These are phyloP conservation scores for Celoporthe dispersa DNA, from an alignment of 2,329 filamentous ascomycete species.

Conservation along the genomic window DNA sequence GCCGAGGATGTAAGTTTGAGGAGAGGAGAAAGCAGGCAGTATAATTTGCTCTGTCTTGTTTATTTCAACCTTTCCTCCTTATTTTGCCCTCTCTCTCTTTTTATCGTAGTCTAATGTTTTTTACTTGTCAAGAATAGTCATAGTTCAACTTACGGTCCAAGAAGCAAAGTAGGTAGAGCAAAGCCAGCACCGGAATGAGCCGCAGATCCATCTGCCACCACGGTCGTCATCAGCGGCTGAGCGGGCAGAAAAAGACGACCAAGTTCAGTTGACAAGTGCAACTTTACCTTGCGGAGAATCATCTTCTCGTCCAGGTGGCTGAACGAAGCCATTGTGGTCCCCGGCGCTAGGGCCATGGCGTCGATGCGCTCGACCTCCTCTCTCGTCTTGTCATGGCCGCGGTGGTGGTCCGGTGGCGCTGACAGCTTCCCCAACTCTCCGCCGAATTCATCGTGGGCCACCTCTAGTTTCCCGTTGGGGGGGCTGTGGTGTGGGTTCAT, in stretches of 20 bases:
- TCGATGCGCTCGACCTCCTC: slow-evolving; percentile 31
- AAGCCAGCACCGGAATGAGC: slow-evolving; percentile 65
- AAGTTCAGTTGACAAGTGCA: slow-evolving; percentile 52
- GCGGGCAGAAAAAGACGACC: slow-evolving; percentile 63
- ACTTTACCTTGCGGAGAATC: slow-evolving; percentile 58
- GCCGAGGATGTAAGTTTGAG: slow-evolving; percentile 37
- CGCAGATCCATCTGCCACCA: slow-evolving; percentile 56
- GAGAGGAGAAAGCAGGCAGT: slow-evolving; percentile 65
- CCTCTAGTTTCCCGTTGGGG: slow-evolving; percentile 19
- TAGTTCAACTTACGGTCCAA: slow-evolving; percentile 55
- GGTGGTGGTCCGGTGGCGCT: not conserved
- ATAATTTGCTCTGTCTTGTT: not conserved
- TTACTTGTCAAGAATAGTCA: not conserved
- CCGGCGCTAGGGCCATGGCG: slow-evolving; percentile 26
- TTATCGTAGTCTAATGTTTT: not conserved
- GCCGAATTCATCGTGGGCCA: slow-evolving; percentile 24
- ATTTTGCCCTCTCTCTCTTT: not conserved
- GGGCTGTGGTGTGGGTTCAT: slow-evolving; percentile 12
- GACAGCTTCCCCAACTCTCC: not conserved
- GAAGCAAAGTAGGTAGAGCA: slow-evolving; percentile 71
- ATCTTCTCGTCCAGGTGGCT: slow-evolving; percentile 59
- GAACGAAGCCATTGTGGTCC: slow-evolving; percentile 33
- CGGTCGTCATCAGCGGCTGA: not conserved
- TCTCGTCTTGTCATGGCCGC: slow-evolving; percentile 11
- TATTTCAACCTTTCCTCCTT: not conserved